Percentiles rank a stretch among this genome's conserved stretches.
These are phyloP conservation scores for Candida germanica DNA, from an alignment of 805 yeast genomes.

Conservation along the genomic window DNA sequence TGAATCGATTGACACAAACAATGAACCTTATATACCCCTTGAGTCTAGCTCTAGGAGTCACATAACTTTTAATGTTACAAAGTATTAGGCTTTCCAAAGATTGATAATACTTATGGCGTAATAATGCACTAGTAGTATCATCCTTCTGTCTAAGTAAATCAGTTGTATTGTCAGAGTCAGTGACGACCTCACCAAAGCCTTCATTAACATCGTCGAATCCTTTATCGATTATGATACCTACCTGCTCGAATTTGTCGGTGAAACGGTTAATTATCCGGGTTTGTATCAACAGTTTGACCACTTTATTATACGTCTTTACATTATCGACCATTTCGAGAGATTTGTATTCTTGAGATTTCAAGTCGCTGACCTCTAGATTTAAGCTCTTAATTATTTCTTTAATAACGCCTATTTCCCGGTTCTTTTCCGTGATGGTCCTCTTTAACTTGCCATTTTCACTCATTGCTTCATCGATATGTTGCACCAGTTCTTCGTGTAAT, in stretches of 20 bases:
- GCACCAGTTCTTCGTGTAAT: not conserved
- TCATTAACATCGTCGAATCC: not conserved
- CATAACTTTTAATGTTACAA: slow-evolving; percentile 1
- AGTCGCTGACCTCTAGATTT: slow-evolving; percentile 1
- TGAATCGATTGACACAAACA: slow-evolving; percentile 9
- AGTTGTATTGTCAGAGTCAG: slow-evolving; percentile 10
- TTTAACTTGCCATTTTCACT: slow-evolving; percentile 1
- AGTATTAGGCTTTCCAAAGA: slow-evolving; percentile 4
- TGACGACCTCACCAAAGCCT: not conserved
- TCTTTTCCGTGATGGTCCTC: slow-evolving; percentile 1
- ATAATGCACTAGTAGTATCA: slow-evolving; percentile 6
- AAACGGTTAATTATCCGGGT: slow-evolving; percentile 7
- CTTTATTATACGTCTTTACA: slow-evolving; percentile 9
- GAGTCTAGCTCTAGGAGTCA: slow-evolving; percentile 4
- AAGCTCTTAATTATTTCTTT: slow-evolving; percentile 8
- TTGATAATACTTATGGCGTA: slow-evolving; percentile 4
- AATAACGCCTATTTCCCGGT: slow-evolving; percentile 5
- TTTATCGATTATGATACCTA: slow-evolving; percentile 10
- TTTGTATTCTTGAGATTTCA: slow-evolving; percentile 4
- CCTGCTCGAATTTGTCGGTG: slow-evolving; percentile 7
- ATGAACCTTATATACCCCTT: slow-evolving; percentile 10
- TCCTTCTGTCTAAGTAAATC: slow-evolving; percentile 5
- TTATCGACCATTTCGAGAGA: slow-evolving; percentile 3
- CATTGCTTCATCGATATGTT: slow-evolving; percentile 3
- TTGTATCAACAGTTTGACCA: slow-evolving; percentile 10